Base-by-base conservation (phyloP, 495 filamentous ascomycete genomes). In the Neurospora cerealis region DNA sequence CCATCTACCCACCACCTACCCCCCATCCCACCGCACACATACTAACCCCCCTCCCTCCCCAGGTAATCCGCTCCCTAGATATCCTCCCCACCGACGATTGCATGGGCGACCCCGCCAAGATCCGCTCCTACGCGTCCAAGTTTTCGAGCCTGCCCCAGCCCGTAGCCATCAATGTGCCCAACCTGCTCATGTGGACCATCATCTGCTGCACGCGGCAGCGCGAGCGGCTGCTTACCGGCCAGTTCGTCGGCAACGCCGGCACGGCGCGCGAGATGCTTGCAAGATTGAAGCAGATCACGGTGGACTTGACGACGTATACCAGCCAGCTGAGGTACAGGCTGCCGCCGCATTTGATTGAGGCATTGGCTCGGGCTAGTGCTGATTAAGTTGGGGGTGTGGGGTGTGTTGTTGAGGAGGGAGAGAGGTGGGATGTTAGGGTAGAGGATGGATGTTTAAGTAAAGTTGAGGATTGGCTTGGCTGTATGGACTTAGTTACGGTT, bases 221-320 rank as follows among this genome's bases (percentile, higher is more conserved):
- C 41, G 91, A 91, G 73, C 80, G 87, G 32, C 83, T 97, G 60
- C 85, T 84, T 72, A 86, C 82, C 46, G 87, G 88, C 32, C 85
- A 88, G 74, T 98, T 89, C 79, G 91, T 91, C 71, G 94, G 88
- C 72, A 88, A 93, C 78, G 90, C 91, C 72, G 91, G 90, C 74
- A 90, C 90, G 75, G 86, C 88, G 73, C 86, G 87, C 71, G 75
- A 79, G 72, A 88, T 96, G 81, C 87, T 91, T 28, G 89, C 91
- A 48, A 85, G 91, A 76, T 83, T 97, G 76, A 88, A 91, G 81
- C 87, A 90, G 77, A 92, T 89, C 79, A 93, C 91, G 70, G 91
- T 92, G 78, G 96, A 97, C 83, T 80, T 97, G 72, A 96, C 95
- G 86, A 90, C 96, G 41, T 99, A 97, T 84, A 95, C 95, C 17